Evolutionary conservation across 1,284 basidiomycete genomes (phyloP), one percentile per base, ranked within the genome.

Genomic region (Clitocybe nebularis): DNA sequence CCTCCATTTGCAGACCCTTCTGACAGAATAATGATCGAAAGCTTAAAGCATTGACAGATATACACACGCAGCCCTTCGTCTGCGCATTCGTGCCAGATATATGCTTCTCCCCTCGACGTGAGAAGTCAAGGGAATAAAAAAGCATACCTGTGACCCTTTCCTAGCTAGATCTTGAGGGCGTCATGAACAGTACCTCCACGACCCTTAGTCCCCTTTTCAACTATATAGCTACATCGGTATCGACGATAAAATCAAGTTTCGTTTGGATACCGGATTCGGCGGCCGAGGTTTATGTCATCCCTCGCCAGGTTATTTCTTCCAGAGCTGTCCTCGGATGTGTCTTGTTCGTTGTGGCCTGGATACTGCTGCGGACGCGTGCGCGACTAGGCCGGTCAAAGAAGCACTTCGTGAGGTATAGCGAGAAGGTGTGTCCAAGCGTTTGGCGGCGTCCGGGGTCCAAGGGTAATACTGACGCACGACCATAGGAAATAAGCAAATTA

Each of bases 401-500:
- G 60, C 85, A 92, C 63, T 97, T 94, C 62, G 91, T 99, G 48
- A 78, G 92, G 57, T 87, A 98, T 45, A 81, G 74, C 36, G 88
- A 93, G 54, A 93, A 95, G 78, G 93, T 93, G 50, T 29, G 72
- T 49, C 34, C 29, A 10, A 26, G 16, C 40, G 43, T 36, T 14
- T 22, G 25, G 20, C 28, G 11, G 24, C 5, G 26, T 8, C 26
- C 25, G 39, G 36, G 11, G 44, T 9, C 23, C 26, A 8, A 43
- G 26, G 25, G 26, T 33, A 10, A 43, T 8, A 14, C 25, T 29
- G n/a, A 28, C n/a, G 8, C n/a, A n/a, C 22, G 7, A 16, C 11
- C 26, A 25, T 39, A 96, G 91, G 96, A 99, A 82, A 85, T 98
- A 46, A 86, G 97, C 60, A 95, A 99, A 56, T 79, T 99, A 26